Conservation (phyloP, 371 early-diverging fungal genomes). For the Choanephora cucurbitarum region DNA sequence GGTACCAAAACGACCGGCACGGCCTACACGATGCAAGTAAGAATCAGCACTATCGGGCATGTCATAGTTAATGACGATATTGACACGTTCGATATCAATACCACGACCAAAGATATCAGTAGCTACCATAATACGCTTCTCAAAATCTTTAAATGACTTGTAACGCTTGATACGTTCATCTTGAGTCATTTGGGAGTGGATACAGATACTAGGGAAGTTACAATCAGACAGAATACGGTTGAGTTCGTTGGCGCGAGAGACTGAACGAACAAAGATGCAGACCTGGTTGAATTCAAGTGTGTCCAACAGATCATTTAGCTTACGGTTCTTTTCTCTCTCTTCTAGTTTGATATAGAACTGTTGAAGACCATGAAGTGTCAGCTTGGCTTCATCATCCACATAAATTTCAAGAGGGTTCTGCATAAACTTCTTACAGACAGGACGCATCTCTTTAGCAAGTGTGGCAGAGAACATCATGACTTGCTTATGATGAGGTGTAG, state of each 20-base stretch:
- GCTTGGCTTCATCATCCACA: conserved; percentile 98
- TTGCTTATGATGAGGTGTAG: conserved; percentile 96
- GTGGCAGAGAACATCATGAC: conserved; percentile 99
- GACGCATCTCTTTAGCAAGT: conserved; percentile 88
- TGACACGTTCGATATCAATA: conserved; percentile 98
- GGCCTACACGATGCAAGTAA: conserved; percentile 98
- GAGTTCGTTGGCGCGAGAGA: conserved; percentile 83
- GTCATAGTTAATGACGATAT: conserved; percentile 99
- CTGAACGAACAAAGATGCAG: conserved; percentile 97
- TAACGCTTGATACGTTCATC: conserved; percentile 92
- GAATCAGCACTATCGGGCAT: conserved; percentile 94
- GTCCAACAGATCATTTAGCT: conserved; percentile 92
- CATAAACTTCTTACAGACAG: conserved; percentile 96
- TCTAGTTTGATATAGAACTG: conserved; percentile 91
- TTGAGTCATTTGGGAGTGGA: conserved; percentile 91
- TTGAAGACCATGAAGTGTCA: conserved; percentile 96
- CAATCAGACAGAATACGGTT: conserved; percentile 85
- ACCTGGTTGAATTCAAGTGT: conserved; percentile 97
- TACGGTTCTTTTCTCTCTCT: conserved; percentile 92
- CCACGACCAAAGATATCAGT: conserved; percentile 99
- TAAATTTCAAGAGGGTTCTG: conserved; percentile 96
- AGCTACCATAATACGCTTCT: conserved; percentile 96
- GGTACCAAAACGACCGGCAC: conserved; percentile 99
- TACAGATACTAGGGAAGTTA: conserved; percentile 94
- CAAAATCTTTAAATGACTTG: conserved; percentile 94